Base-by-base conservation (phyloP, 176 grass and related monocot genomes). In the Eleusine coracana region DNA sequence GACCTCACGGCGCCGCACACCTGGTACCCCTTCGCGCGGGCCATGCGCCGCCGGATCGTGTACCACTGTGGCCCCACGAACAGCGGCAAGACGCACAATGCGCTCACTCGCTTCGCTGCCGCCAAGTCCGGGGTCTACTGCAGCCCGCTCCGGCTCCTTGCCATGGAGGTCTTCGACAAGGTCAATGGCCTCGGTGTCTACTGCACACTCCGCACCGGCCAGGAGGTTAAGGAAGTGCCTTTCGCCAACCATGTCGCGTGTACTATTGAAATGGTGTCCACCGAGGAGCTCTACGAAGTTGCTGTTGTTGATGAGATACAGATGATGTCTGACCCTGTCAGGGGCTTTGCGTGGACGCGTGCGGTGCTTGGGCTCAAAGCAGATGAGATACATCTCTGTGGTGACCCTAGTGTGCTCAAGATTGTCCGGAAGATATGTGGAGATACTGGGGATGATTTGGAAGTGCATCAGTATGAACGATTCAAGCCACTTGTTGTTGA, bases 121-220 rank as follows among this genome's bases (percentile, higher is more conserved):
- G 96, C 96, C 45, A 79, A 85, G 48, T 84, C 86, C 1, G 96
- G 90, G 17, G 70, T 95, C 20, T 98, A 98, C 55, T 98, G 96
- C 90, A 95, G 96, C 87, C 96, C 96, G 10, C 92, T 98, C 15
- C 90, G 92, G 37, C 96, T 98, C 82, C 90, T 98, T 2, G 96
- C 96, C 80, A 98, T 98, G 96, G 96, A 95, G 87, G 91, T 98
- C 5, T 98, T 98, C 58, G 96, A 98, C 74, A 93, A 93, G 85
- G 85, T 98, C 16, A 95, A 98, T 75, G 74, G 87, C 3, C 66
- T 88, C 25, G 96, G 96, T 18, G 86, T 98, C 68, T 98, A 98
- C 84, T 98, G 96, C 82, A 91, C 80, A 50, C 87, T 98, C 65
- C 96, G 87, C 82, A 98, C 96, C 0, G 96, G 96, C 18, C 96